phyloP scores from a whole-genome alignment of 2,329 filamentous ascomycete species.

The Helminthosporium solani region DNA sequence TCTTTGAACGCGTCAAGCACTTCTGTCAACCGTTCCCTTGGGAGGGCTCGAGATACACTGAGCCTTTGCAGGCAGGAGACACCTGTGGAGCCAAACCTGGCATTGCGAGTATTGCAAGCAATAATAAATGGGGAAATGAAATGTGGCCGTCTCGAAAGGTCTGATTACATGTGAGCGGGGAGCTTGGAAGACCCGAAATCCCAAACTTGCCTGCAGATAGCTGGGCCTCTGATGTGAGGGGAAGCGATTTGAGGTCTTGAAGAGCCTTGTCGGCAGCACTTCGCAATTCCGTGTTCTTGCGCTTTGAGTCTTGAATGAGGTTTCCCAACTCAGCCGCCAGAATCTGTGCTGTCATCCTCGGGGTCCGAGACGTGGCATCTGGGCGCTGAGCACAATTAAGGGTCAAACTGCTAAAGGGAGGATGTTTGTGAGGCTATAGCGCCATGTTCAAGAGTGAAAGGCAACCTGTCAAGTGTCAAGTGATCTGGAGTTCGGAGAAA shows the following conservation, averaged over 20 bases:
- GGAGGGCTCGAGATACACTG: constrained; percentile 77
- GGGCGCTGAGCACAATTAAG: constrained; percentile 14
- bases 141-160: constrained; percentile 75
- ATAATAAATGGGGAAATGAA: constrained; percentile 95
- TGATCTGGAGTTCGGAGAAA: constrained; percentile 7
- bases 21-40: constrained; percentile 76
- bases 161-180: constrained; percentile 52
- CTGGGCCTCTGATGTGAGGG: constrained; percentile 73
- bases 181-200: not conserved
- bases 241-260: constrained; percentile 78
- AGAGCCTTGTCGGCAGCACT: constrained; percentile 92
- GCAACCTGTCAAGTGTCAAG: constrained; percentile 16
- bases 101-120: constrained; percentile 85
- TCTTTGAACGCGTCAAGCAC: constrained; percentile 86
- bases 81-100: constrained; percentile 84
- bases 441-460: constrained; percentile 11
- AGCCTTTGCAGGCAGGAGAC: constrained; percentile 87
- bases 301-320: constrained; percentile 92
- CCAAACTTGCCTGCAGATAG: constrained; percentile 63
- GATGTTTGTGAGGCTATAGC: not conserved
- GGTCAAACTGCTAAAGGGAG: not conserved
- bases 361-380: constrained; percentile 22
- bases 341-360: constrained; percentile 85
- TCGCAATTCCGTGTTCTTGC: constrained; percentile 87
- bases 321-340: constrained; percentile 84